Base-by-base conservation (phyloP, 2,329 filamentous ascomycete genomes). In the Bisporella sp. region DNA sequence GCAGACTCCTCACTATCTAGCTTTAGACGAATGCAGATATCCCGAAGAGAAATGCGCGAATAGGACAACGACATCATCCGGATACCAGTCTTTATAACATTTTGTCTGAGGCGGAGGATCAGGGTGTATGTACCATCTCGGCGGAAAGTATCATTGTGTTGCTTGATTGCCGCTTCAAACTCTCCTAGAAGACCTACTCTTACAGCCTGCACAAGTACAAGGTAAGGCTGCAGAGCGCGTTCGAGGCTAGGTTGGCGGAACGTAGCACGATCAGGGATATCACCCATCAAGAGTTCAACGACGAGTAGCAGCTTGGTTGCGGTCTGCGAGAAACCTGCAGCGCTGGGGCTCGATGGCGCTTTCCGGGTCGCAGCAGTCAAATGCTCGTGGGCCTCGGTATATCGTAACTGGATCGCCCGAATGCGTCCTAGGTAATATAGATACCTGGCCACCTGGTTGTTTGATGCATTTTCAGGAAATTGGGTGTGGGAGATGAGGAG, bases 61-160 rank as follows among this genome's bases (percentile, higher is more conserved):
- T 99, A 99, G 21, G 91, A 96, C 57, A 99, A 77, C 40, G 92
- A 97, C 82, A 99, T 95, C 90, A 97, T 96, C 61, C 93, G 89
- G 57, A 99, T 96, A 59, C 93, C 93, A 4, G 93, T 99, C 77
- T 96, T 96, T 81, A 99, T 97, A 65, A 99, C 93, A 66, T 99
- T 99, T 71, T 99, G 93, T 61, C 93, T 85, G 55, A 99, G 78
- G 56, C 93, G 91, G 56, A 97, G 79, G 62, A 97, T 95, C 51
- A 99, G 78, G 8, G 91, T 95, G 74, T 97, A 97, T 21, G 92
- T 97, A 51, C 89, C 89, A 67, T 99, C 93, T 59, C 87, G 85
- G 64, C 89, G 86, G 83, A 97, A 99, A 8, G 84, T 85, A 42
- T 87, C 82, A 51, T 85, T 84, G 66, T 96, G 84, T 46, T 84